These are phyloP conservation scores for Carnegiea gigantea DNA, from an alignment of 179 eudicot species.

Conservation along the genomic window DNA sequence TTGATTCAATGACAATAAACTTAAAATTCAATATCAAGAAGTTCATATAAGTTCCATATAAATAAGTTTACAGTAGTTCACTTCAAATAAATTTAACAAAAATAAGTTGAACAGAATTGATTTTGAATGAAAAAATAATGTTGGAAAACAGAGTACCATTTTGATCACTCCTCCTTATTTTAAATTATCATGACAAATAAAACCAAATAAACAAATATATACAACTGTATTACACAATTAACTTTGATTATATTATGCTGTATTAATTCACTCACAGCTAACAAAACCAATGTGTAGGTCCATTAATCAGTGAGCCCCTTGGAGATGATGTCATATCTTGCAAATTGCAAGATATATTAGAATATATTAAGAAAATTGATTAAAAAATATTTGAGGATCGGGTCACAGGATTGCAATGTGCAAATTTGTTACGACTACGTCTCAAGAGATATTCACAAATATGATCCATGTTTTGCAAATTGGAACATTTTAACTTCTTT, in stretches of 20 bases:
- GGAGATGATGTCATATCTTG: not conserved
- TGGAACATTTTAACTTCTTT: too few species aligned
- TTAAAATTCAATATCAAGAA: too few species aligned
- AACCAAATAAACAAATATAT: not conserved
- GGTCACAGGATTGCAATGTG: not conserved
- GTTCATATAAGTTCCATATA: too few species aligned
- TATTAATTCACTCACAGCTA: not conserved
- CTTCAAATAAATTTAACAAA: too few species aligned
- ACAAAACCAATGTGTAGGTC: not conserved
- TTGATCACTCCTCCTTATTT: not conserved
- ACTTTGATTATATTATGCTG: not conserved
- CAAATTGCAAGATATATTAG: not conserved
- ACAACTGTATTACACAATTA: not conserved
- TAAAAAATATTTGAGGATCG: not conserved
- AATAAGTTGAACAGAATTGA: too few species aligned
- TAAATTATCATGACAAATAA: not conserved
- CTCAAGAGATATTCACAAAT: not conserved
- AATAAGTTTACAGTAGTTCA: too few species aligned
- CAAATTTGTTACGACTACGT: not conserved
- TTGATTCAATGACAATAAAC: too few species aligned
- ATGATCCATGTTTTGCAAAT: too few species aligned
- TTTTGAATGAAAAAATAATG: too few species aligned
- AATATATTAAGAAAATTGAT: not conserved
- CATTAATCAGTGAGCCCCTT: not conserved
- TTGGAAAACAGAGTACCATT: not conserved